Base-by-base conservation (phyloP, 495 filamentous ascomycete genomes). In the Astrothelium macrocarpum region DNA sequence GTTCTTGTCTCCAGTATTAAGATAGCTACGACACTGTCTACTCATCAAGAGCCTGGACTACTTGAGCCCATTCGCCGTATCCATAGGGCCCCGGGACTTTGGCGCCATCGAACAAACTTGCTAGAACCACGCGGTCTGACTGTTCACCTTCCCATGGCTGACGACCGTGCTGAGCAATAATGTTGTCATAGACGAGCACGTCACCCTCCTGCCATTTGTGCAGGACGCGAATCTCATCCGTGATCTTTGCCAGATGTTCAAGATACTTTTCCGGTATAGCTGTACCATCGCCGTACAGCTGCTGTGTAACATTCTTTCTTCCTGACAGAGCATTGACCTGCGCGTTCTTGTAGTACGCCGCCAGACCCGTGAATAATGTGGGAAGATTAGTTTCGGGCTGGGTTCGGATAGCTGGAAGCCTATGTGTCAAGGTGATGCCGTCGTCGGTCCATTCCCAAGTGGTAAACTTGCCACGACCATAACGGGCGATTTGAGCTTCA, bases 401-500 rank as follows among this genome's bases (percentile, higher is more conserved):
- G 0, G 77, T 78, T 32, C 78, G 73, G 28, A 82, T 75, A 0
- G 71, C 78, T 0, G 80, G 80, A 20, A 83, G 64, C 11, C 75
- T 72, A 60, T 78, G 74, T 67, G 74, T 76, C 42, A 80, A 68
- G 0, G 75, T 60, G 29, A 79, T 63, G 25, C 71, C 76, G 43
- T 77, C 75, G 49, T 77, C 76, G 28, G 67, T 72, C 81, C 80
- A 84, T 46, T 78, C 73, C 78, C 78, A 82, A 0, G 77, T 80
- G 7, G 78, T 67, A 45, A 61, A 61, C 23, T 64, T 53, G 18
- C 65, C 62, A 0, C 65, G 29, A 14, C 65, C 59, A 32, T 78
- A 72, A 25, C 80, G 73, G 7, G 71, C 71, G 64, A 84, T 81
- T 74, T 84, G 79, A 0, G 71, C 75, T 62, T 84, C 80, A 31